These are phyloP conservation scores for Claviceps purpurea DNA, from an alignment of 2,329 filamentous ascomycete genomes.

Conservation along the genomic window DNA sequence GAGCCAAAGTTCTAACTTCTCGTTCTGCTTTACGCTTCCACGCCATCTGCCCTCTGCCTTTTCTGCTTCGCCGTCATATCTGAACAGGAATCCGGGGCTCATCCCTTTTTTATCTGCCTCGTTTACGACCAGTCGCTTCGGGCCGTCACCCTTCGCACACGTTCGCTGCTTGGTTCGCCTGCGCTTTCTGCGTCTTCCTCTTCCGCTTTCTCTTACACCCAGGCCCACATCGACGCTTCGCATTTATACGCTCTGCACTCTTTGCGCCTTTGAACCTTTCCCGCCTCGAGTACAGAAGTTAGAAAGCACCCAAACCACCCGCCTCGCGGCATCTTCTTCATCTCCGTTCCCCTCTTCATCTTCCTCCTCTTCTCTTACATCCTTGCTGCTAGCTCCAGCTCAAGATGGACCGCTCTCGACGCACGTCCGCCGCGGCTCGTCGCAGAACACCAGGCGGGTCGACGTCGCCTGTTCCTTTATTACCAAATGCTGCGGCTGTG, in stretches of 20 bases:
- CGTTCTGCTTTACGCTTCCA: neutral
- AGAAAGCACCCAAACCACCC: neutral
- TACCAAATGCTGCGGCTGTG: constrained; percentile 16
- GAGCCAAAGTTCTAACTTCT: neutral
- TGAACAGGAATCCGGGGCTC: neutral
- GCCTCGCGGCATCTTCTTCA: neutral
- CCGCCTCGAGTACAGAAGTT: neutral
- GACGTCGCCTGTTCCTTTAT: constrained; percentile 17
- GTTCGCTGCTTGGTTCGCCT: no score
- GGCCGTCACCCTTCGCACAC: no score
- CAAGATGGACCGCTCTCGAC: constrained; percentile 26
- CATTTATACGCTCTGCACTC: no score
- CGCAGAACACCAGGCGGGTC: constrained; percentile 19
- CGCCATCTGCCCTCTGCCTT: neutral
- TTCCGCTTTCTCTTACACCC: no score
- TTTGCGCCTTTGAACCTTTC: neutral
- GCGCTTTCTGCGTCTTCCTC: no score
- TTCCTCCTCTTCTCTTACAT: neutral
- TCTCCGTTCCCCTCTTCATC: constrained; percentile 1
- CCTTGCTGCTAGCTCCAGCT: constrained; percentile 15
- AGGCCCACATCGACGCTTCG: no score
- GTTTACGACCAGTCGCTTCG: no score
- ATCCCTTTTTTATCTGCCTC: no score
- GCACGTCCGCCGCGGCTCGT: constrained; percentile 18
- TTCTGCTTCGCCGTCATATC: constrained; percentile 5